Base-by-base conservation (phyloP, 345 rosid species). In the Erucastrum elatum region DNA sequence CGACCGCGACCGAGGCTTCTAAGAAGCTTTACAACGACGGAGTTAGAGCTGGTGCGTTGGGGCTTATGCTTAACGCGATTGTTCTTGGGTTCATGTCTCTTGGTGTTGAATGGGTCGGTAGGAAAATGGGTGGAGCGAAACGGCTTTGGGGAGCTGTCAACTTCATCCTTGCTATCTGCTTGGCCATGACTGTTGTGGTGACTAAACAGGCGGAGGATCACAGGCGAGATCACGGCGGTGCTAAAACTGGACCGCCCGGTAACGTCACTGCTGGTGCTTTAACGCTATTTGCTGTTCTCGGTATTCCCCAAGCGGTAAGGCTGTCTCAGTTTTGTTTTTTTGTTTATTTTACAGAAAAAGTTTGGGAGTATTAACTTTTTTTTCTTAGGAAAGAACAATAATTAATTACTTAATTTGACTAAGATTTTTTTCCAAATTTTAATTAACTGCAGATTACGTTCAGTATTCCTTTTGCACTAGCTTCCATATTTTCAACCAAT, bases 401-500 rank as follows among this genome's bases (percentile, higher is more conserved):
- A 70, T 34, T 49, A 53, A 11, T 34, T 25, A 34, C 51, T 4
- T 27, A 26, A 60, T 25, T 61, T 72, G 59, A 60, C 16, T 27
- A 55, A 55, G 27, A n/a, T 16, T 27, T 49, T 33, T 0, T 9
- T 46, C 6, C 6, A 29, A 30, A 0, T 68, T n/a, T 15, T 26
- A 63, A 7, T 62, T 31, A 35, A 26, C 13, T 71, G 82, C 88
- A 94, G 98, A 84, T 91, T 49, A 92, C 93, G 63, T 91, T 37
- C 74, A 94, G 95, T 66, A 79, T 94, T 70, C 97, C 97, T 1
- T 94, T 90, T 72, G 98, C 98, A 70, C 55, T 94, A 87, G 97
- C 98, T 63, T 94, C 98, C 49, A 94, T 91, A 53, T 94, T 85
- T 77, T 90, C 86, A 29, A 75, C 75, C 27, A 56, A 70, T 8